A percentile compares a stretch with the other conserved stretches of the same genome.
phyloP scores from a whole-genome alignment of 73 alveolate species.

The Halteria grandinella region DNA sequence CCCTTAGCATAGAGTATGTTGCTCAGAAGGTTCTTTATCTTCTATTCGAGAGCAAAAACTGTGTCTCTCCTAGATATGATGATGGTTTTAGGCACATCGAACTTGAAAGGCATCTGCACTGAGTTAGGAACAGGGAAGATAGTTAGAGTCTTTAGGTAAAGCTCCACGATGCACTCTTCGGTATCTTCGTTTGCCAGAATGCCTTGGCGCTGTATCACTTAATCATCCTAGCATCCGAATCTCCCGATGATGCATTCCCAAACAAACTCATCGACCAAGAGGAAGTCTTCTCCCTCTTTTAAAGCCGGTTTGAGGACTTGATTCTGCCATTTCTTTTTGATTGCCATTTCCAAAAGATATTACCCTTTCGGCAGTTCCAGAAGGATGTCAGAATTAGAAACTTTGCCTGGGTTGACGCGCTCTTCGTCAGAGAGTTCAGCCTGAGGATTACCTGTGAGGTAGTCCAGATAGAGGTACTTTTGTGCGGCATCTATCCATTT shows the following conservation, averaged over 20 bases:
- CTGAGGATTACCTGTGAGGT: background rate
- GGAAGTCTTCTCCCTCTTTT: conserved; percentile 55
- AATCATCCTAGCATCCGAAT: conserved; percentile 42
- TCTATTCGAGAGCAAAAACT: conserved; percentile 34
- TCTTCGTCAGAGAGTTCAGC: conserved; percentile 4
- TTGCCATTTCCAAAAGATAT: background rate
- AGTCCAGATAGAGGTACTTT: conserved; percentile 26
- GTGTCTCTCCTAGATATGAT: conserved; percentile 50
- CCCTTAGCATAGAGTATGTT: conserved; percentile 1
- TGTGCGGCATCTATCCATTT: conserved; percentile 64
- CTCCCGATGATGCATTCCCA: conserved; percentile 41
- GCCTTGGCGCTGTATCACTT: conserved; percentile 43
- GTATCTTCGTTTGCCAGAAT: conserved; percentile 46
- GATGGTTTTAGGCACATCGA: background rate
- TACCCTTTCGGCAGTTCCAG: background rate
- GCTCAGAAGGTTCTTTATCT: conserved; percentile 26
- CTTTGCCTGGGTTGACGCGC: conserved; percentile 34
- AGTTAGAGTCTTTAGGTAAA: conserved; percentile 31
- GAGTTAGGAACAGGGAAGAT: conserved; percentile 49
- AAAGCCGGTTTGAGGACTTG: conserved; percentile 35
- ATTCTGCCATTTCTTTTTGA: conserved; percentile 41
- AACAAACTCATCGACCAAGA: conserved; percentile 45
- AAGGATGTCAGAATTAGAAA: conserved; percentile 38
- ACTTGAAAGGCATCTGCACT: background rate
- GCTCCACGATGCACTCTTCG: conserved; percentile 61